Evolutionary conservation across 1,284 basidiomycete species (phyloP).

Genomic region (Tremellales sp.): DNA sequence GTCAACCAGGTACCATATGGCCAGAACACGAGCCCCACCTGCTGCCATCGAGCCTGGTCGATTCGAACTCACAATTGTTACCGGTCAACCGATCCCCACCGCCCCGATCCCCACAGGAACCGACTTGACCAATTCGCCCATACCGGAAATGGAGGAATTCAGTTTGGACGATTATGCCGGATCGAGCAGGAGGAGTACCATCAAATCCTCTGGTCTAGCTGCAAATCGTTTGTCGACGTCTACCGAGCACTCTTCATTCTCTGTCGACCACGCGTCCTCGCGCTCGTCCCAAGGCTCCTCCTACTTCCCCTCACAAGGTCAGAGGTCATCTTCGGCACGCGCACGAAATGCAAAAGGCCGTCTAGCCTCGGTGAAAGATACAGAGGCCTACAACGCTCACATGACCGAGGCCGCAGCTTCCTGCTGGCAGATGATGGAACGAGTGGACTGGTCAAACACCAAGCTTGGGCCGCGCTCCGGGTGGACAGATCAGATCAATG

Average conservation of each 20-base stretch:
- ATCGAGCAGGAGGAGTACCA: background rate
- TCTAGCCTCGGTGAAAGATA: conserved; percentile 1
- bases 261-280: conserved; percentile 3
- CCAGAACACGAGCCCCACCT: background rate
- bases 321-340: background rate
- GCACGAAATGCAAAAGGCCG: conserved; percentile 1
- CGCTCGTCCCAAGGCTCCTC: background rate
- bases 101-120: background rate
- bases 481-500: conserved; percentile 30
- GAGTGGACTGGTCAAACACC: conserved; percentile 33
- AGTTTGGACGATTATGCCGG: background rate
- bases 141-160: background rate
- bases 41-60: background rate
- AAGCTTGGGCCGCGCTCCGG: conserved; percentile 22
- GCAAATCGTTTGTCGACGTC: background rate
- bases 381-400: background rate
- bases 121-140: background rate
- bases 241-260: background rate
- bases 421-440: conserved; percentile 24
- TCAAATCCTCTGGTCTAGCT: background rate
- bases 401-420: conserved; percentile 8
- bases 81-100: background rate
- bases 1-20: background rate
- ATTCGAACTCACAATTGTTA: background rate
- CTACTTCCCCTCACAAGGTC: background rate